phyloP scores from a whole-genome alignment of 768 basidiomycete genomes.

The Crucibulum laeve region DNA sequence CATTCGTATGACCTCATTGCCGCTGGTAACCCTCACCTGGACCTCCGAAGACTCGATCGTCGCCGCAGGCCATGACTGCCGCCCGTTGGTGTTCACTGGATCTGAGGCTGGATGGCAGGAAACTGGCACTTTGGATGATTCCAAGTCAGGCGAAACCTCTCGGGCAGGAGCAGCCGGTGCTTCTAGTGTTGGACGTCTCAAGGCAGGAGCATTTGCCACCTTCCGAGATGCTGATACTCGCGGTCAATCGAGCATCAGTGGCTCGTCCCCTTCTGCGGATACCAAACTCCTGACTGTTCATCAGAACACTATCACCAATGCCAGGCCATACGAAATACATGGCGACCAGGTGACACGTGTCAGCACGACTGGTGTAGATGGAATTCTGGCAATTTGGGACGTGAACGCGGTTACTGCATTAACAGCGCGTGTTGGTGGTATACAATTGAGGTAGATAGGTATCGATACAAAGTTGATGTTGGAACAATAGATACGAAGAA shows the following conservation, averaged over 20 bases:
- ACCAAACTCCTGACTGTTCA: conserved; percentile 88
- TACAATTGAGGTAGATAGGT: conserved; percentile 33
- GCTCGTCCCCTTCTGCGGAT: conserved; percentile 32
- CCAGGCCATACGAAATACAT: conserved; percentile 66
- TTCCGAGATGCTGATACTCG: conserved; percentile 91
- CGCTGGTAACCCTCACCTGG: conserved; percentile 84
- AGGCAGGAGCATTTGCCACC: conserved; percentile 89
- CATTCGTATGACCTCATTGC: conserved; percentile 75
- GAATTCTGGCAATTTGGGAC: conserved; percentile 89
- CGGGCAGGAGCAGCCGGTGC: conserved; percentile 44
- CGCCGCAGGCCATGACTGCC: conserved; percentile 97
- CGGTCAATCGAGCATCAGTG: conserved; percentile 38
- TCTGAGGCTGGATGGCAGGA: conserved; percentile 73
- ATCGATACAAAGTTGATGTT: conserved; percentile 2
- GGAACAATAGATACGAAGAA: no score
- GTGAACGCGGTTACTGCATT: conserved; percentile 54
- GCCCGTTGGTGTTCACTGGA: conserved; percentile 85
- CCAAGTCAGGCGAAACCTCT: conserved; percentile 36
- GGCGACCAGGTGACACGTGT: conserved; percentile 65
- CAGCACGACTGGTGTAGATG: conserved; percentile 92
- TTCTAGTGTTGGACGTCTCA: conserved; percentile 66
- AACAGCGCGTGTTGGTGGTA: conserved; percentile 44
- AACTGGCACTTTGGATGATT: conserved; percentile 80
- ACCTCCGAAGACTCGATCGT: conserved; percentile 77
- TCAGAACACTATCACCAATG: conserved; percentile 97